Conservation (phyloP, 2,329 filamentous ascomycete genomes). For the Fonsecaea multimorphosa region DNA sequence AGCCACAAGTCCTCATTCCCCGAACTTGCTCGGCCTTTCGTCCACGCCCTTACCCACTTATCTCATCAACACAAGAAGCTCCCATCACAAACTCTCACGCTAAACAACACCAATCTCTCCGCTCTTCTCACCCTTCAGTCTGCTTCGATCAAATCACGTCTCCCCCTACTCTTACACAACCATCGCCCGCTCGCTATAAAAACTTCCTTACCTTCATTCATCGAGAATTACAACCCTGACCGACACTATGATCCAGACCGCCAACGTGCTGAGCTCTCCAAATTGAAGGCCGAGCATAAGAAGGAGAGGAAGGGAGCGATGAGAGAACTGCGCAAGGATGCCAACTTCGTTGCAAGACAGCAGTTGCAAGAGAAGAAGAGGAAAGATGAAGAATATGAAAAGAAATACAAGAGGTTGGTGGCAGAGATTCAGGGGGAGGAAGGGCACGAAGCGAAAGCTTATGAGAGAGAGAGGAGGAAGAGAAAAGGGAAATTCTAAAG, state of each 20-base stretch:
- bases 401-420: conserved; percentile 89
- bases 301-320: conserved; percentile 93
- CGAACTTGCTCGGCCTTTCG: conserved; percentile 75
- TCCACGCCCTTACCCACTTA: conserved; percentile 67
- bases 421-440: conserved; percentile 97
- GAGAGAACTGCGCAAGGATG: conserved; percentile 92
- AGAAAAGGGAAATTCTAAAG: conserved; percentile 66
- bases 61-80: conserved; percentile 55
- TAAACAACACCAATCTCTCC: conserved; percentile 43
- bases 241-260: conserved; percentile 97
- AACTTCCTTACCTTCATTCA: conserved; percentile 88
- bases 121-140: conserved; percentile 58
- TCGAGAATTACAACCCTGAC: conserved; percentile 90
- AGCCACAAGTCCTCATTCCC: conserved; percentile 72
- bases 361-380: conserved; percentile 91
- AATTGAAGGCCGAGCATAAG: conserved; percentile 90
- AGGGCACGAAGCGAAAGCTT: conserved; percentile 81
- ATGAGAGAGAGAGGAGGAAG: conserved; percentile 82
- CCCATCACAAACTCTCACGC: conserved; percentile 57
- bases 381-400: conserved; percentile 90
- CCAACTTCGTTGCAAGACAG: conserved; percentile 90
- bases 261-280: conserved; percentile 82
- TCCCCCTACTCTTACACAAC: conserved; percentile 84
- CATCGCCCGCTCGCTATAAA: conserved; percentile 89
- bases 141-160: conserved; percentile 67